Evolutionary conservation across 2,329 filamentous ascomycete species (phyloP), one percentile per base, ranked within the genome.

Genomic region (Lecanoromycetidae sp.): DNA sequence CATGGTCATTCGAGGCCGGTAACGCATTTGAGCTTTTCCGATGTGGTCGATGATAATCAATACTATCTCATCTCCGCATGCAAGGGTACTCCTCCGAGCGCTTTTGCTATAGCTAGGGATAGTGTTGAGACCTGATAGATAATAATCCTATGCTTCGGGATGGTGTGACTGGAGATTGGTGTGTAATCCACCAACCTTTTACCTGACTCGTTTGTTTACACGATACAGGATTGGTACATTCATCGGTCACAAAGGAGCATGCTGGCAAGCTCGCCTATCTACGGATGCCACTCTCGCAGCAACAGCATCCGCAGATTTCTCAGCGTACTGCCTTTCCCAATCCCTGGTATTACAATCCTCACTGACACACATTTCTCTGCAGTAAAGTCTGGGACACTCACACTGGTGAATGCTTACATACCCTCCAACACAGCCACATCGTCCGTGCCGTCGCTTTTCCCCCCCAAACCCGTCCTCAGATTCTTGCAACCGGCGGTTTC

Each of bases 81-180:
- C 72, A 94, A 94, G 74, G 83, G 83, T 86, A 61, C 46, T 48
- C 39, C 48, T 41, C 33, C 33, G 33, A 26, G 38, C 35, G 30
- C 23, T 19, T 17, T 10, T 36, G 19, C 15, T 3, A 15, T 25
- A 2, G 19, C 13, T 2, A 12, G 12, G 15, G 15, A 19, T 5
- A 9, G n/a, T 35, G 7, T 36, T 43, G 23, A 46, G 20, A 42
- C 17, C 58, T 50, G 50, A 46, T 64, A 88, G 91, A 98, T 71
- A 90, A 90, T 61, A 96, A 96, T 63, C 91, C 91, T 42, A 96
- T 96, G 88, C 82, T 98, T 57, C 85, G 91, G 55, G 87, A 96
- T 68, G 91, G 91, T 53, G 77, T 93, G 52, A 98, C 90, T 39
- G 91, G 91, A 50, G 88, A 95, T 65, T 95, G 88, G 84, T 84